A percentile compares a stretch with the other conserved stretches of the same genome.
Conservation (phyloP, 768 basidiomycete species). For the Tremella mesenterica region DNA sequence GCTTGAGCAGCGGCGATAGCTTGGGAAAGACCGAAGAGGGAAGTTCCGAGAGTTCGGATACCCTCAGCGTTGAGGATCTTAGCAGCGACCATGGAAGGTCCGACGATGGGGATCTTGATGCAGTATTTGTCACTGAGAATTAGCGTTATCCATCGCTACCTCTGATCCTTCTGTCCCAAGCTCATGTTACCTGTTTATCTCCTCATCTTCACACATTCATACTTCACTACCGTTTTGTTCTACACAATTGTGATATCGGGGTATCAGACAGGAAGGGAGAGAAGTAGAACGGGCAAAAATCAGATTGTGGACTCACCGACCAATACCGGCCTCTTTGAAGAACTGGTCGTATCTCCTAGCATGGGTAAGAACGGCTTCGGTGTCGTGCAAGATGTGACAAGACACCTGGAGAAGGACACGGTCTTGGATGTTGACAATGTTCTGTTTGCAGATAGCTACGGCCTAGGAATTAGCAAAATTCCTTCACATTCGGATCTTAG, state of each 20-base stretch:
- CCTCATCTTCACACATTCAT: too few species aligned
- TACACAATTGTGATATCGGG: too few species aligned
- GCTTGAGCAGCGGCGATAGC: conserved; percentile 53
- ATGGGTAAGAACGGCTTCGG: not conserved
- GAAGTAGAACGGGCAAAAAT: too few species aligned
- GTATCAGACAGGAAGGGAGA: too few species aligned
- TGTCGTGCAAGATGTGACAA: not conserved
- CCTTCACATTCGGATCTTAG: not conserved
- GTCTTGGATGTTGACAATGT: conserved; percentile 2
- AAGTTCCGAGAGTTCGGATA: conserved; percentile 53
- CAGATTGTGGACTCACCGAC: not conserved
- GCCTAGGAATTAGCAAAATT: not conserved
- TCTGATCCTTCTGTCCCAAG: too few species aligned
- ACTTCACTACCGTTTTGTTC: too few species aligned
- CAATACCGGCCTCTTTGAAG: conserved; percentile 1
- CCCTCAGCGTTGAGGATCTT: conserved; percentile 47
- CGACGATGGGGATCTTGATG: conserved; percentile 56
- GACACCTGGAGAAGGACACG: not conserved
- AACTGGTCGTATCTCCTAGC: not conserved
- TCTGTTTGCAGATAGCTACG: not conserved
- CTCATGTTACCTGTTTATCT: too few species aligned
- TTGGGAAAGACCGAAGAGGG: conserved; percentile 52
- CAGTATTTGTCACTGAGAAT: conserved; percentile 48
- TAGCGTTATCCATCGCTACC: too few species aligned
- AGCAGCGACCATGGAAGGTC: conserved; percentile 51